Evolutionary conservation across 805 yeast genomes (phyloP), one percentile per base, ranked within the genome.

Genomic region (Dipodascus albidus): DNA sequence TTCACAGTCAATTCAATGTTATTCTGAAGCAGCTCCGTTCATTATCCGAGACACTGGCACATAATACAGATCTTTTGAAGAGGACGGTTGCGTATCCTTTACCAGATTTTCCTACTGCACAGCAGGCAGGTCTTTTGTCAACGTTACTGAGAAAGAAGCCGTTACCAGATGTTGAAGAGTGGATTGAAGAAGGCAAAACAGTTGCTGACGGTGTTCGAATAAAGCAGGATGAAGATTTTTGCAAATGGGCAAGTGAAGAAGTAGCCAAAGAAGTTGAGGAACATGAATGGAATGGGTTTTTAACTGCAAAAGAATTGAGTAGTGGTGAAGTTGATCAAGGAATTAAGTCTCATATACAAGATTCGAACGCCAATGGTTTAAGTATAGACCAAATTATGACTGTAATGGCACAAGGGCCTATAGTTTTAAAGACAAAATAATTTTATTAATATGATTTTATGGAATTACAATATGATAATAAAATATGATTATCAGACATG

Each of bases 111-210:
- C 97, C 97, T 6, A 80, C 95, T 0, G 78, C 87, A 0, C 85
- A 87, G 48, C 90, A 87, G 58, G 90, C 86, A 61, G 86, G 88
- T 1, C 73, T 93, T 35, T 70, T 90, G 51, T 85, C 95, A 0
- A 89, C 97, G 0, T 71, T 93, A 55, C 67, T 93, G 55, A 76
- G 98, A 55, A 93, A 90, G 65, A 91, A 90, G 64, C 83, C 84
- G 50, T 71, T 87, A 9, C 98, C 99, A 0, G 97, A 90, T 57
- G 95, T 91, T 1, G 86, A 82, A 51, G 85, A 80, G 49, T 91
- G 98, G 97, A 78, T 89, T 4, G 74, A 74, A 33, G 67, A 70
- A 20, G 79, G 79, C 1, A 68, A 63, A 47, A 70, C 68, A 17
- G 51, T 51, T 38, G 63, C 68, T 22, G 71, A 68, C 50, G 64